Conservation (phyloP, 2,329 filamentous ascomycete genomes). For the Trichoderma aggressivum region DNA sequence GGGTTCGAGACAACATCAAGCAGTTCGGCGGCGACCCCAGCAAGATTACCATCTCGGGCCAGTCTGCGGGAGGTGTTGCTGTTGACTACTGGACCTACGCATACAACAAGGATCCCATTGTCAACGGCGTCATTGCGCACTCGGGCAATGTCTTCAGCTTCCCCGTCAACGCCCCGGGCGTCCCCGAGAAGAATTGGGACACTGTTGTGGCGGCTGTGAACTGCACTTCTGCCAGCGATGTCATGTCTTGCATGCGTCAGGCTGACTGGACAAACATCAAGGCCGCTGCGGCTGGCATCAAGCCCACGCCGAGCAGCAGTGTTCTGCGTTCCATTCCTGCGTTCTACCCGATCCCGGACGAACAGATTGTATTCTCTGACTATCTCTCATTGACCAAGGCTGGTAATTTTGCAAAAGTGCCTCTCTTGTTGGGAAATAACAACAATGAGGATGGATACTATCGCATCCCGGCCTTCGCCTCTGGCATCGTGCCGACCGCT, state of each 20-base stretch:
- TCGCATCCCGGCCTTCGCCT: constrained; percentile 40
- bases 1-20: constrained; percentile 32
- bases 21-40: constrained; percentile 30
- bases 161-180: constrained; percentile 34
- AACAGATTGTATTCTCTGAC: constrained; percentile 39
- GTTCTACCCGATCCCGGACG: constrained; percentile 44
- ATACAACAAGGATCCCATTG: constrained; percentile 47
- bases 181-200: constrained; percentile 41
- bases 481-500: constrained; percentile 38
- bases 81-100: constrained; percentile 50
- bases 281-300: constrained; percentile 35
- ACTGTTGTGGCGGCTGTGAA: constrained; percentile 37
- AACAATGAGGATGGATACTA: constrained; percentile 48
- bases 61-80: constrained; percentile 35
- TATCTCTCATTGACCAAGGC: constrained; percentile 34
- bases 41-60: constrained; percentile 34
- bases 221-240: constrained; percentile 32
- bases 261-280: constrained; percentile 36
- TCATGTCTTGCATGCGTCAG: constrained; percentile 38
- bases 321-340: constrained; percentile 36
- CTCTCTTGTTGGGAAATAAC: constrained; percentile 42
- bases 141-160: constrained; percentile 48
- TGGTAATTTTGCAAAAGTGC: constrained; percentile 39
- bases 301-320: constrained; percentile 31
- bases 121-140: constrained; percentile 43